Percentiles rank a stretch among this genome's conserved stretches.
phyloP scores from a whole-genome alignment of 1,284 basidiomycete species.

The Melanopsichium pennsylvanicum region DNA sequence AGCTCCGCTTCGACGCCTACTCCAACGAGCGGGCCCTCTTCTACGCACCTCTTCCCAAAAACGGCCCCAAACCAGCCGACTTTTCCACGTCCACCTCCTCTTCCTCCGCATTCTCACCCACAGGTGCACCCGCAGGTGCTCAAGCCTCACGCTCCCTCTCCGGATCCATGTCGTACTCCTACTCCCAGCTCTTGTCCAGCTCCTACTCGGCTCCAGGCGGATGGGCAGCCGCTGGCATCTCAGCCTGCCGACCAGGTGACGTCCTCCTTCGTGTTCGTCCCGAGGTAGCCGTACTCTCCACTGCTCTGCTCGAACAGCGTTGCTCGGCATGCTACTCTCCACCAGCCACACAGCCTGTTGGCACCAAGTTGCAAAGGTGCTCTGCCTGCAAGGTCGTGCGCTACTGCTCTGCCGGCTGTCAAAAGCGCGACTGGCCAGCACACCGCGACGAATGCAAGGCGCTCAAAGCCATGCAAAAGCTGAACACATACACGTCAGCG shows the following conservation, averaged over 20 bases:
- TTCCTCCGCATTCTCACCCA: constrained; percentile 23
- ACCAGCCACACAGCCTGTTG: constrained; percentile 1
- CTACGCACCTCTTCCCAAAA: constrained; percentile 37
- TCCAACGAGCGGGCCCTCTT: constrained; percentile 38
- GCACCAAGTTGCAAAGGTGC: constrained; percentile 36
- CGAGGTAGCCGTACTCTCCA: constrained; percentile 31
- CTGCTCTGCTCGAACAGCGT: constrained; percentile 26
- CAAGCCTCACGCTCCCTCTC: constrained; percentile 20
- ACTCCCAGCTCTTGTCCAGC: constrained; percentile 34
- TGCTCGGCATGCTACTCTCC: constrained; percentile 38
- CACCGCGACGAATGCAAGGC: constrained; percentile 51
- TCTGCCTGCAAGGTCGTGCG: constrained; percentile 42
- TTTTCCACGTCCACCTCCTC: constrained; percentile 29
- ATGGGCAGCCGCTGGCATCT: constrained; percentile 36
- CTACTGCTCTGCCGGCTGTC: constrained; percentile 41
- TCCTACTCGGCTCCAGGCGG: constrained; percentile 36
- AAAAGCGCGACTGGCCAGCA: constrained; percentile 36
- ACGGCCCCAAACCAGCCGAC: constrained; percentile 21
- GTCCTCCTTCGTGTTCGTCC: constrained; percentile 35
- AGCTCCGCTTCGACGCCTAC: constrained; percentile 30
- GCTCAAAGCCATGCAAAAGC: constrained; percentile 33
- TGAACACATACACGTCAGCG: constrained; percentile 23
- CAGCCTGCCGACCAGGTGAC: constrained; percentile 34
- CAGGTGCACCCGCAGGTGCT: no score
- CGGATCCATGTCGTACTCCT: constrained; percentile 34